A percentile compares a stretch with the other conserved stretches of the same genome.
These are phyloP conservation scores for Metschnikowia aberdeeniae DNA, from an alignment of 805 yeast genomes.

Conservation along the genomic window DNA sequence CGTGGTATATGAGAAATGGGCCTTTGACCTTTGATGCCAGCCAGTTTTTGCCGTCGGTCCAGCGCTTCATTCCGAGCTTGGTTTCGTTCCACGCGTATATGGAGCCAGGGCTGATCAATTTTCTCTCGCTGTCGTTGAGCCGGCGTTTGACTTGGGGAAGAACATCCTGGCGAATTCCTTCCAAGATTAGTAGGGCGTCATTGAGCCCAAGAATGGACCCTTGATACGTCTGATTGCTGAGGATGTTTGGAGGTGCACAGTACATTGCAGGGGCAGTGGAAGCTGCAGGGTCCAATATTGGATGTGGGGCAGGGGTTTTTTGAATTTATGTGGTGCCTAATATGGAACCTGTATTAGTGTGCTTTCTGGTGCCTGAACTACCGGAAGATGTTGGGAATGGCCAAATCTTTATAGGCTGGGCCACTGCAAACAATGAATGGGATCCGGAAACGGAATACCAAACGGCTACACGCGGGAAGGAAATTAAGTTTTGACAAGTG, in stretches of 20 bases:
- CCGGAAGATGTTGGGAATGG: too few relatives aligned
- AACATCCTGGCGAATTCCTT: constrained; percentile 55
- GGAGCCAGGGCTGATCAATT: constrained; percentile 52
- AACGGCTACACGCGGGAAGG: too few relatives aligned
- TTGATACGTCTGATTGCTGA: constrained; percentile 45
- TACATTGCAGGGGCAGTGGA: not conserved
- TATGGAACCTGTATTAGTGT: too few relatives aligned
- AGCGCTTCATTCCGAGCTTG: constrained; percentile 66
- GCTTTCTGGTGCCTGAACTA: too few relatives aligned
- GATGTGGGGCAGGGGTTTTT: not conserved
- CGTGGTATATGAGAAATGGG: constrained; percentile 56
- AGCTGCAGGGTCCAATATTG: not conserved
- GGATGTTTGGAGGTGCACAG: constrained; percentile 1
- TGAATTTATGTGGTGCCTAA: not conserved
- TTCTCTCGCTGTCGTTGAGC: constrained; percentile 52
- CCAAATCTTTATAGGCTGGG: too few relatives aligned
- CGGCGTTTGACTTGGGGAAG: constrained; percentile 59
- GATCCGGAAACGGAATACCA: too few relatives aligned
- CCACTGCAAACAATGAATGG: too few relatives aligned
- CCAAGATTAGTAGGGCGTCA: constrained; percentile 63
- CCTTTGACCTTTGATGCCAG: constrained; percentile 67
- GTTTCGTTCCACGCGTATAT: constrained; percentile 71
- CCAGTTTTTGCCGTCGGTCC: constrained; percentile 80
- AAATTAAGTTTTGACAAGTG: too few relatives aligned
- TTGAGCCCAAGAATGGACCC: constrained; percentile 54